Evolutionary conservation across 2,329 filamentous ascomycete species (phyloP).

Genomic region (Ophidiomyces ophidiicola): DNA sequence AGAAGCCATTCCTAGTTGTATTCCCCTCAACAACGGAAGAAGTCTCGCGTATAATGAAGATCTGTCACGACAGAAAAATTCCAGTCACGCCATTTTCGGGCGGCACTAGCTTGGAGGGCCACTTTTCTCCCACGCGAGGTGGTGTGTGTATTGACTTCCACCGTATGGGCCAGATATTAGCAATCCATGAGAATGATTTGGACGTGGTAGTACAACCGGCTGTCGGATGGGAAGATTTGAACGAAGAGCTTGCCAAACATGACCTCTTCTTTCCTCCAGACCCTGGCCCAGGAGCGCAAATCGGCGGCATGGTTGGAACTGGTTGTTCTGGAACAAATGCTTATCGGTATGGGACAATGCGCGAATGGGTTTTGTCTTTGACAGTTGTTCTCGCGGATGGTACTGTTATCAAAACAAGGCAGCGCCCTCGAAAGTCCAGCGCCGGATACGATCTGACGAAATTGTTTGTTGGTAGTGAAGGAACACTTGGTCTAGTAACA

Average conservation of each 20-base stretch:
- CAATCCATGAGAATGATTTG: slow-evolving; percentile 63
- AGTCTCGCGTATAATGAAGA: slow-evolving; percentile 74
- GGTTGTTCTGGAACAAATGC: slow-evolving; percentile 64
- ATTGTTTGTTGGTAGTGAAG: slow-evolving; percentile 82
- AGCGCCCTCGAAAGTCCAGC: slow-evolving; percentile 76
- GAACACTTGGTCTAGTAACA: slow-evolving; percentile 79
- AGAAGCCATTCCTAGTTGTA: slow-evolving; percentile 50
- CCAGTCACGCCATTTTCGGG: slow-evolving; percentile 80
- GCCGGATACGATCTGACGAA: slow-evolving; percentile 86
- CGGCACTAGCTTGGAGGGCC: slow-evolving; percentile 79
- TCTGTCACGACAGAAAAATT: slow-evolving; percentile 68
- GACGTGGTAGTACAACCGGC: slow-evolving; percentile 69
- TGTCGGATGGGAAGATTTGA: slow-evolving; percentile 75
- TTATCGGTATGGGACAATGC: slow-evolving; percentile 88
- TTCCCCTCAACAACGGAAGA: slow-evolving; percentile 69
- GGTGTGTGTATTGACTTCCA: slow-evolving; percentile 79
- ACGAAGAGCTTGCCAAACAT: slow-evolving; percentile 59
- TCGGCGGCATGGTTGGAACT: slow-evolving; percentile 56
- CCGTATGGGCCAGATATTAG: slow-evolving; percentile 69
- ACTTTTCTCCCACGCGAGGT: slow-evolving; percentile 69
- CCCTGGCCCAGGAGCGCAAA: slow-evolving; percentile 81
- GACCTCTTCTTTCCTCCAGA: slow-evolving; percentile 87
- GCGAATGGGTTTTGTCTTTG: slow-evolving; percentile 78
- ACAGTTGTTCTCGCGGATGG: slow-evolving; percentile 86
- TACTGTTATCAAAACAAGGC: slow-evolving; percentile 77